phyloP scores from a whole-genome alignment of 2,329 filamentous ascomycete genomes.

The Stenocarpella maydis region DNA sequence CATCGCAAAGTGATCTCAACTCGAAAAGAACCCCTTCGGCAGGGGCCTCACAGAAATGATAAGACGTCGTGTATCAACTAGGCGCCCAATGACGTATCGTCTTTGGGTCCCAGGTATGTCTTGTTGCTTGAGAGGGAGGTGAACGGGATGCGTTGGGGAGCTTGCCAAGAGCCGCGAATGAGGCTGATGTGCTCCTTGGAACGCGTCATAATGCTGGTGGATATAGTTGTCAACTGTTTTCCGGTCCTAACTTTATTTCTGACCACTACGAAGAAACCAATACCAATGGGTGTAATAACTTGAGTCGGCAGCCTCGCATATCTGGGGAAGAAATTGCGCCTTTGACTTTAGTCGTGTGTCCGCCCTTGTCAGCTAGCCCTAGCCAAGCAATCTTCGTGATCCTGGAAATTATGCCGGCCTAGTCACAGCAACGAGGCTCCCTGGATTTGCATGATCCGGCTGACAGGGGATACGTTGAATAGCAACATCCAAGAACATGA shows the following conservation, averaged over 20 bases:
- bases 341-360: constrained; percentile 16
- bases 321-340: constrained; percentile 22
- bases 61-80: not conserved
- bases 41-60: not conserved
- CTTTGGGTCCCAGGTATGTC: not conserved
- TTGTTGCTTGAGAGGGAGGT: not conserved
- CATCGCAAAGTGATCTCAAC: not conserved
- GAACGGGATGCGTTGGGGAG: not conserved
- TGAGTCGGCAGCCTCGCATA: not conserved
- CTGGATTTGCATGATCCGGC: constrained; percentile 21
- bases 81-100: constrained; percentile 2
- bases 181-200: constrained; percentile 23
- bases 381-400: constrained; percentile 13
- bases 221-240: constrained; percentile 5
- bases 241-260: constrained; percentile 16
- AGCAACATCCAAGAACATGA: constrained; percentile 10
- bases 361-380: constrained; percentile 11
- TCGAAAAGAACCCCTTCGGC: not conserved
- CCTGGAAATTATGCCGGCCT: constrained; percentile 21
- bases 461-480: constrained; percentile 9
- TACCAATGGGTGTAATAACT: not conserved
- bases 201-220: constrained; percentile 2
- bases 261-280: not conserved
- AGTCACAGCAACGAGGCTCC: constrained; percentile 28
- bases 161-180: not conserved